A percentile compares a stretch with the other conserved stretches of the same genome.
These are phyloP conservation scores for Penicillium taxi DNA, from an alignment of 495 filamentous ascomycete genomes.

Conservation along the genomic window DNA sequence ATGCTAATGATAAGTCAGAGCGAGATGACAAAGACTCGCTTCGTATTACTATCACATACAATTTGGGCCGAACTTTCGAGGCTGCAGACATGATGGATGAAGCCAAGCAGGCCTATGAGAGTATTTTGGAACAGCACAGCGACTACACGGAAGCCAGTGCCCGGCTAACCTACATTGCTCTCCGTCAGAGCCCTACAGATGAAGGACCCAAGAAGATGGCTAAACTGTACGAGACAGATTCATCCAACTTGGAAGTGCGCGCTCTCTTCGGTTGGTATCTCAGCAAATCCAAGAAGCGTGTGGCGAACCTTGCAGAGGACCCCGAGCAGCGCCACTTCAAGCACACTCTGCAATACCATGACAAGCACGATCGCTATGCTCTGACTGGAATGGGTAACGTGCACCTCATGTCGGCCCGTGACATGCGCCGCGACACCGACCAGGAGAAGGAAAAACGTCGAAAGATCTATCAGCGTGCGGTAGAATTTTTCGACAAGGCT, in stretches of 20 bases:
- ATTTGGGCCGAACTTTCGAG: slow-evolving; percentile 94
- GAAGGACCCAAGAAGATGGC: slow-evolving; percentile 79
- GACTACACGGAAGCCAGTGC: slow-evolving; percentile 89
- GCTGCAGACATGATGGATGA: slow-evolving; percentile 70
- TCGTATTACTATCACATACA: slow-evolving; percentile 89
- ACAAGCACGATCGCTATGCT: slow-evolving; percentile 95
- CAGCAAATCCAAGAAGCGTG: slow-evolving; percentile 70
- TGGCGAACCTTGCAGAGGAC: slow-evolving; percentile 76
- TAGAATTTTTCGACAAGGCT: slow-evolving; percentile 98
- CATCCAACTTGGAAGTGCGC: slow-evolving; percentile 80
- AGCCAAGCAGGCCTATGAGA: slow-evolving; percentile 80
- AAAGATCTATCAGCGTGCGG: slow-evolving; percentile 77
- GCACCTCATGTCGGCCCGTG: slow-evolving; percentile 73
- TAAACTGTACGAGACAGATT: slow-evolving; percentile 70
- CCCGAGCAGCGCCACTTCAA: slow-evolving; percentile 90
- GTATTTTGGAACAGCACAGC: slow-evolving; percentile 67
- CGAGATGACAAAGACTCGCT: slow-evolving; percentile 64
- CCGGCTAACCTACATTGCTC: slow-evolving; percentile 77
- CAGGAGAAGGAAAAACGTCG: slow-evolving; percentile 82
- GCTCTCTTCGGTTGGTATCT: slow-evolving; percentile 93
- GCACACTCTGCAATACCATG: slow-evolving; percentile 84
- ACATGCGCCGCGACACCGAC: slow-evolving; percentile 88
- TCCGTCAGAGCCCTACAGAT: slow-evolving; percentile 73
- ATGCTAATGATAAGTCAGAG: slow-evolving; percentile 69
- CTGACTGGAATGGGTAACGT: slow-evolving; percentile 95